Conservation (phyloP, 75 land plant species). For the Sequoiadendron giganteum region DNA sequence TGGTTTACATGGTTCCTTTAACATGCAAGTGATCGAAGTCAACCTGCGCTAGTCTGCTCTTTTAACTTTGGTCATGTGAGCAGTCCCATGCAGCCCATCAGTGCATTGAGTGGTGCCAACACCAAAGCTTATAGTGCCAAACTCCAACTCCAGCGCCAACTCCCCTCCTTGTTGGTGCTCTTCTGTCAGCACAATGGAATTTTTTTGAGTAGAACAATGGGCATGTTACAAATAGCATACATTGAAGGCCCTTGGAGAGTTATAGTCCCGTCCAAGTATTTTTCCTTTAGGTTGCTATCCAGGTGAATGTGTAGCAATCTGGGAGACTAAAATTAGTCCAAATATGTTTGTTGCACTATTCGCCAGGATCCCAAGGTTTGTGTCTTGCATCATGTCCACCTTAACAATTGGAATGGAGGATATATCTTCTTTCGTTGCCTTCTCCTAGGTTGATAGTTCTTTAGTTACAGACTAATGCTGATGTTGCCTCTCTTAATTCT, state of each 20-base stretch:
- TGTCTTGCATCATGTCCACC: neutral
- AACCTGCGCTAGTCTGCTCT: too few species aligned
- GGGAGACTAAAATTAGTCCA: neutral
- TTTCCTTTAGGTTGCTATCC: neutral
- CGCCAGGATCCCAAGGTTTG: neutral
- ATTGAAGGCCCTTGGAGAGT: neutral
- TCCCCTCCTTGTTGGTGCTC: too few species aligned
- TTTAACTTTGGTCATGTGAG: too few species aligned
- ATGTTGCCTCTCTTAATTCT: neutral
- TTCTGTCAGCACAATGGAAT: too few species aligned
- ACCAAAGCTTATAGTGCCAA: too few species aligned
- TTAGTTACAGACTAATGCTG: neutral
- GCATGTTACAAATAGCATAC: too few species aligned
- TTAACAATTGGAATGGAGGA: neutral
- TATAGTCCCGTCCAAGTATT: neutral
- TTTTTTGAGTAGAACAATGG: too few species aligned
- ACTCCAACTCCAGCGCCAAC: too few species aligned
- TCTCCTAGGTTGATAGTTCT: neutral
- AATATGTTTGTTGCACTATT: neutral
- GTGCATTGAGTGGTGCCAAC: too few species aligned
- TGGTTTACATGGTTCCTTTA: too few species aligned
- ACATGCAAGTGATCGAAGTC: too few species aligned
- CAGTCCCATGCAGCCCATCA: too few species aligned
- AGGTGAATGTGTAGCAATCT: neutral
- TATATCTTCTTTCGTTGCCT: neutral